Evolutionary conservation across 495 filamentous ascomycete genomes (phyloP), one percentile per base, ranked within the genome.

Genomic region (Clohesyomyces aquaticus): DNA sequence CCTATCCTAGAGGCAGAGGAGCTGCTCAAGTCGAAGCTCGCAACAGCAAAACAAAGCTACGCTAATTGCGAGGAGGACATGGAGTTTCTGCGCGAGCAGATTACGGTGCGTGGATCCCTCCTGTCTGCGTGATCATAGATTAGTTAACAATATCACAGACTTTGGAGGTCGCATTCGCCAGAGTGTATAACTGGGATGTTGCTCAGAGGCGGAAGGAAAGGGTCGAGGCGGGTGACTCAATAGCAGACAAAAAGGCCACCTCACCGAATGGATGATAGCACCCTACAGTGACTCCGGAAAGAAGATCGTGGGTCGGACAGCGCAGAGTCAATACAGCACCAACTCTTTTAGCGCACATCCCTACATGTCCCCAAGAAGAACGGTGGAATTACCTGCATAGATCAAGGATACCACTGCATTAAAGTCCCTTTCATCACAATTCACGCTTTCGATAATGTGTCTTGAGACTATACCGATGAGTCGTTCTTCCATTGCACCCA

Each of bases 131-230:
- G 12, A 54, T 47, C 9, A 28, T 6, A 19, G 19, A 19, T 1
- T 56, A 2, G 54, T 49, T 67, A 29, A 67, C 43, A 14, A 25
- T 23, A 0, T 25, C 68, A 18, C 67, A 96, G 91, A 98, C 94
- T 0, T 84, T 98, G 77, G 94, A 98, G 76, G 94, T 98, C 41
- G 94, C 94, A 12, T 92, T 91, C 18, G 94, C 94, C 21, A 81
- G 95, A 58, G 90, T 98, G 16, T 97, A 97, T 74, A 98, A 98
- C 74, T 96, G 93, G 90, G 93, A 98, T 71, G 89, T 98, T 6
- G 89, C 89, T 32, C 86, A 93, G 81, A 90, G 93, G 75, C 80
- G 93, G 60, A 96, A 94, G 82, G 93, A 96, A 57, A 94, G 59
- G 18, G 27, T 29, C 9, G 59, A 61, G 32, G 26, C 26, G 19